phyloP scores from a whole-genome alignment of 768 basidiomycete species.

The Suillus brevipes region DNA sequence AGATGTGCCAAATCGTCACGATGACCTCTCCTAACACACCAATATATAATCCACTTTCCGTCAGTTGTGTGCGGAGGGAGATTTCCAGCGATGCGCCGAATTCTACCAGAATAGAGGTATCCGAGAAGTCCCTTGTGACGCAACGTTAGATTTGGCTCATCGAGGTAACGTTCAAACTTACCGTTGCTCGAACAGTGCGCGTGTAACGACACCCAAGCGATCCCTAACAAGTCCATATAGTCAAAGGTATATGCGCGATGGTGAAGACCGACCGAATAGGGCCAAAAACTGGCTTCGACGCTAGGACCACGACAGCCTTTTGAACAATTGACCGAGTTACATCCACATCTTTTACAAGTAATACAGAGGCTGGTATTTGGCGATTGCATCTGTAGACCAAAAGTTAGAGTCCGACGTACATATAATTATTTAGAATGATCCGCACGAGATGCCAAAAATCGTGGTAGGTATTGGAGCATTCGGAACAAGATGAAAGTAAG shows the following conservation, averaged over 20 bases:
- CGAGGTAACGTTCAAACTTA: conserved; percentile 21
- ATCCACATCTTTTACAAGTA: conserved; percentile 77
- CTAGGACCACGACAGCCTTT: conserved; percentile 95
- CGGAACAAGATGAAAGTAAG: conserved; percentile 91
- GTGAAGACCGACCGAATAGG: conserved; percentile 69
- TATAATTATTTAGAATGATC: conserved; percentile 16
- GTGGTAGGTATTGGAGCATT: conserved; percentile 71
- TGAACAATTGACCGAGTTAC: conserved; percentile 96
- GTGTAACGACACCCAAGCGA: conserved; percentile 91
- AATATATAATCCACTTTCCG: conserved; percentile 93
- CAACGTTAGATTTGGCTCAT: not conserved
- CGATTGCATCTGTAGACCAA: conserved; percentile 75
- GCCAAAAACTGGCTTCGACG: conserved; percentile 88
- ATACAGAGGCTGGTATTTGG: conserved; percentile 79
- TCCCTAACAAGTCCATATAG: conserved; percentile 52
- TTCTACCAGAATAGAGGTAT: conserved; percentile 86
- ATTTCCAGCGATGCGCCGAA: conserved; percentile 77
- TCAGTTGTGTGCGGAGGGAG: conserved; percentile 77
- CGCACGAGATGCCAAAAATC: conserved; percentile 94
- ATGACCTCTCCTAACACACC: conserved; percentile 49
- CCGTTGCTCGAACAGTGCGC: conserved; percentile 86
- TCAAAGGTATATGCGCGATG: conserved; percentile 4
- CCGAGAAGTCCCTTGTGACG: conserved; percentile 72
- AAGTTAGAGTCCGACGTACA: not conserved
- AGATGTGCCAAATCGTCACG: not conserved